These are phyloP conservation scores for Pseudonitzschia multiseries DNA, from an alignment of 108 stramenopile genomes.

Conservation along the genomic window DNA sequence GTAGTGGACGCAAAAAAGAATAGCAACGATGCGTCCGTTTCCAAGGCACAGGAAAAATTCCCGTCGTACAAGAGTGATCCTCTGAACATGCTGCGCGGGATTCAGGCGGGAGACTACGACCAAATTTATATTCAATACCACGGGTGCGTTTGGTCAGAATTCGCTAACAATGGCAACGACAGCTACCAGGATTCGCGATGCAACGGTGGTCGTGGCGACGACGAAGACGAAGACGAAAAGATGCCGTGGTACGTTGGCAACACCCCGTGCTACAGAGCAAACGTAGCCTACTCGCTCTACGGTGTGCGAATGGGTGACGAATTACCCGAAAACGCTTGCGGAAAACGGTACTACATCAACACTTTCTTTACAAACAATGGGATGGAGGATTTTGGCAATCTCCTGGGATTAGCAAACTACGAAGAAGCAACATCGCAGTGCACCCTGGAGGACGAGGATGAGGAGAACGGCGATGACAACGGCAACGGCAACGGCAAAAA, in stretches of 20 bases:
- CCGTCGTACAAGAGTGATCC: constrained; percentile 5
- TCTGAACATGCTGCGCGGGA: not conserved
- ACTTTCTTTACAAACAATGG: constrained; percentile 45
- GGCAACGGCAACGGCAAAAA: no score
- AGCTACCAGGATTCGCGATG: constrained; percentile 6
- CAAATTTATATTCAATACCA: constrained; percentile 44
- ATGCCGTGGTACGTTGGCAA: constrained; percentile 53
- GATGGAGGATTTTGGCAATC: constrained; percentile 21
- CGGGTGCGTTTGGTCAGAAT: constrained; percentile 40
- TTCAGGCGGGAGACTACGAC: constrained; percentile 25
- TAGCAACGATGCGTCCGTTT: not conserved
- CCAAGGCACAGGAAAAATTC: constrained; percentile 10
- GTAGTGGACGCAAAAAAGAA: not conserved
- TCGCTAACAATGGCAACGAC: constrained; percentile 11
- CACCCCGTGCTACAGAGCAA: constrained; percentile 51
- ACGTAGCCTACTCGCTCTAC: constrained; percentile 59
- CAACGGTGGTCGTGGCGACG: no score
- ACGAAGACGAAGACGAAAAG: constrained; percentile 21
- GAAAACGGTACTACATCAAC: constrained; percentile 43
- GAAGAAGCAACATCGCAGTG: constrained; percentile 23
- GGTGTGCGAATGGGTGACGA: constrained; percentile 36
- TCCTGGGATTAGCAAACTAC: constrained; percentile 16
- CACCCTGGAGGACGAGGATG: constrained; percentile 6
- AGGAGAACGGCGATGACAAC: no score
- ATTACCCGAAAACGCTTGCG: constrained; percentile 18